Conservation (phyloP, 2,329 filamentous ascomycete genomes). For the Phoma herbarum region DNA sequence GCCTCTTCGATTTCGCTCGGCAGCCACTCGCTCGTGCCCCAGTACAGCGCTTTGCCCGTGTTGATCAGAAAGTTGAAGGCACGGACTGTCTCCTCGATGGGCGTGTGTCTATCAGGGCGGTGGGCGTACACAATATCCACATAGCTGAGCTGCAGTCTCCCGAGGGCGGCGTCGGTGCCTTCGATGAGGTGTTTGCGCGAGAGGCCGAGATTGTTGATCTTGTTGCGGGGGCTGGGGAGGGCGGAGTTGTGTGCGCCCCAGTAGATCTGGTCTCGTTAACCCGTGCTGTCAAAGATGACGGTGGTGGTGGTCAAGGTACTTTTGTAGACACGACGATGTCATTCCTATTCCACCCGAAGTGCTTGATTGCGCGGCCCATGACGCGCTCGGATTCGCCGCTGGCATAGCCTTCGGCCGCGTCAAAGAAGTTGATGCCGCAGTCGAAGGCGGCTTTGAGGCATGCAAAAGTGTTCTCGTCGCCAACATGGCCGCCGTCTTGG, state of each 20-base stretch:
- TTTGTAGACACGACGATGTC: conserved; percentile 68
- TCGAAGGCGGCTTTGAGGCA: conserved; percentile 65
- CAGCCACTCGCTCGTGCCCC: conserved; percentile 69
- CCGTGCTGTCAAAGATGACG: not conserved
- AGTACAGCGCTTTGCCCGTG: conserved; percentile 72
- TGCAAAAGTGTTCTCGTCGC: conserved; percentile 67
- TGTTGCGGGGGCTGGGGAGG: conserved; percentile 58
- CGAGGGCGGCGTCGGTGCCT: conserved; percentile 67
- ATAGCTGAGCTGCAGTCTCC: conserved; percentile 67
- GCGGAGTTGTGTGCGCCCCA: conserved; percentile 66
- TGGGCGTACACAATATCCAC: conserved; percentile 77
- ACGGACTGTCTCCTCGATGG: conserved; percentile 75
- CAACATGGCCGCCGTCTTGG: conserved; percentile 71
- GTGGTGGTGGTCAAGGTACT: conserved; percentile 42
- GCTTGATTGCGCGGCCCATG: conserved; percentile 66
- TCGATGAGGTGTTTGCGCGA: conserved; percentile 76
- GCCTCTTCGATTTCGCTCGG: conserved; percentile 68
- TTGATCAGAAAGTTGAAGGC: conserved; percentile 76
- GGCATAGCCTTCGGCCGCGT: conserved; percentile 65
- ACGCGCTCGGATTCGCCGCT: conserved; percentile 63
- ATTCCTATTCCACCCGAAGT: conserved; percentile 65
- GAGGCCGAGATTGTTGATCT: conserved; percentile 73
- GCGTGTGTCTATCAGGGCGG: conserved; percentile 71
- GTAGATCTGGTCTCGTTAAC: conserved; percentile 61
- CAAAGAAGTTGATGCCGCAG: conserved; percentile 68